Base-by-base conservation (phyloP, 768 basidiomycete species). In the Auricularia sp. region DNA sequence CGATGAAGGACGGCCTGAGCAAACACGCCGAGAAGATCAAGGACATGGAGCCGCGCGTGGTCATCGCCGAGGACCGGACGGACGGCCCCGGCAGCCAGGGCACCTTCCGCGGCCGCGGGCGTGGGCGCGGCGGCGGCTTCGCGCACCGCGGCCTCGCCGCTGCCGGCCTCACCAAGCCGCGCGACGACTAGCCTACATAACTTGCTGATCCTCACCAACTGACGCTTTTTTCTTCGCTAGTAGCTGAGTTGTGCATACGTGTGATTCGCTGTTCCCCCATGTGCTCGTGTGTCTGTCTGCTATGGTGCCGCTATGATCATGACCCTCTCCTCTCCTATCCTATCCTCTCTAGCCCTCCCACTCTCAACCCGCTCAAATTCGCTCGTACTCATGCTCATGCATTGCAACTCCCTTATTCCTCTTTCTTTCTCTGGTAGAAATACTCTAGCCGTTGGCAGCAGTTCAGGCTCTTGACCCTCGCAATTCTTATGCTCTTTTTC, bases 11-110 rank as follows among this genome's bases (percentile, higher is more conserved):
- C 21, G 93, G 88, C 0, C 76, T 95, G 23, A 86, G 83, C 56
- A 88, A 86, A 69, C 87, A 90, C 67, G 82, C 80, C 33, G 85
- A 86, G 91, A 87, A 83, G 81, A 77, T 92, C 39, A 85, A 87
- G 53, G 90, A 88, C 61, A 78, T 71, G 0, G 70, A 76, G 0
- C 85, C 87, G 1, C 86, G 89, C 67, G 84, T 91, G 35, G 86
- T 84, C 71, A 83, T 88, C 68, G 89, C 90, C 34, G 83, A 80
- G n/a, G 88, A 84, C 62, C 78, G 77, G 65, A 80, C 34, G 56
- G 66, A 29, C 63, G 47, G n/a, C 23, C 44, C 16, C 23, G 63
- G 61, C 43, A 62, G 16, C 23, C 74, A 33, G 73, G 79, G 84
- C 16, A 62, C 61, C 33, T 63, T 67, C 62, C 80, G 87, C 2